Evolutionary conservation across 345 rosid genomes (phyloP), one percentile per base, ranked within the genome.

Genomic region (Bruguiera parviflora): DNA sequence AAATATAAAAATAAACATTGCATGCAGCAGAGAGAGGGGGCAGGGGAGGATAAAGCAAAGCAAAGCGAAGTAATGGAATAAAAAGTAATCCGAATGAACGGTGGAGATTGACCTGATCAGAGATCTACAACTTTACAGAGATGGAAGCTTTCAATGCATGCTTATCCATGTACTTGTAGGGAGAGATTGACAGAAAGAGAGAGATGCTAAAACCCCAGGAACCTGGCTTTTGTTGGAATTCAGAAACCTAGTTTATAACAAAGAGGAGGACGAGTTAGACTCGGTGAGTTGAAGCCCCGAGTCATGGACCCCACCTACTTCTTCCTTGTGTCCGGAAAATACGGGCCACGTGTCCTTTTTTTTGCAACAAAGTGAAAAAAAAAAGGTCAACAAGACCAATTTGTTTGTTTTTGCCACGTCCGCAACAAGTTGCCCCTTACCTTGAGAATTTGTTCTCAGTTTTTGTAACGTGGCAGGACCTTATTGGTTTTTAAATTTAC

Each of bases 51-150:
- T n/a, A n/a, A n/a, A n/a, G n/a, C 0, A 13, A 43, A 43, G 18
- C 18, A 43, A 43, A 43, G 18, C 49, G 13, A 43, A 15, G 19
- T 2, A 59, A 21, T 28, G 63, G 20, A 15, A 31, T 37, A 63
- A 7, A 39, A 32, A 57, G 52, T 46, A 47, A 52, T 18, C 5
- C 10, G 53, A 63, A 71, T 8, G 57, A 3, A 43, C 20, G 75
- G 24, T 29, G 62, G 62, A 67, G 76, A 78, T 60, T 67, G 63
- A 78, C 82, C 78, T 71, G 67, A 58, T 53, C 46, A 39, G 65
- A 74, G 73, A 78, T 74, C 78, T 56, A 60, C 52, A 55, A 52
- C 56, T n/a, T 29, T 20, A 59, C 57, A 51, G 64, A 57, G 52
- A 61, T 24, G 53, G 46, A 0, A 55, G 6, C 55, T 15, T 3